These are phyloP conservation scores for Saccharomyces hybrid DNA, from an alignment of 1,139 yeast species.

Conservation along the genomic window DNA sequence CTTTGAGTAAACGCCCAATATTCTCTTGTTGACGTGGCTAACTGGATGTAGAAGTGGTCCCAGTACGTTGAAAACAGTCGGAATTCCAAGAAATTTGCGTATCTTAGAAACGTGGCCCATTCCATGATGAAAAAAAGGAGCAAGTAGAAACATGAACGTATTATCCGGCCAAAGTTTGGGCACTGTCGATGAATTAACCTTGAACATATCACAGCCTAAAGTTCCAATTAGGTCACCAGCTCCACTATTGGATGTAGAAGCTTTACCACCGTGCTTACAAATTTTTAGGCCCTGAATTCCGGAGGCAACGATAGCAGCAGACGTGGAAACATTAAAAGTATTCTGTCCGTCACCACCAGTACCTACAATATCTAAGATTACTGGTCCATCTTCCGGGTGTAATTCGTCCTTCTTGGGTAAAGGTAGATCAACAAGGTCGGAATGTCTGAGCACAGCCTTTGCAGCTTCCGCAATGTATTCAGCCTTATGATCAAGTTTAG, in stretches of 20 bases:
- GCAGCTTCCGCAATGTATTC: constrained; percentile 84
- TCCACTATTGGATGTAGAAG: constrained; percentile 86
- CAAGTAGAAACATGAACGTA: constrained; percentile 70
- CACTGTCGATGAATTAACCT: constrained; percentile 58
- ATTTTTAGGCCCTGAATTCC: constrained; percentile 72
- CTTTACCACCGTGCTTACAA: constrained; percentile 94
- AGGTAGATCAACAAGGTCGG: constrained; percentile 38
- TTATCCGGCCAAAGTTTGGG: constrained; percentile 48
- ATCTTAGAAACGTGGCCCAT: constrained; percentile 79
- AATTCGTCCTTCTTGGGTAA: constrained; percentile 1
- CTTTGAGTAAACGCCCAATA: constrained; percentile 82
- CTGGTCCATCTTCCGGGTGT: constrained; percentile 16
- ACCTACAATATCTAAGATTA: constrained; percentile 84
- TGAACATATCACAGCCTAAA: constrained; percentile 68
- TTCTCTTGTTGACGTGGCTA: constrained; percentile 51
- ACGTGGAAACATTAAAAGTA: constrained; percentile 92
- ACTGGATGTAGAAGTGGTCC: constrained; percentile 94
- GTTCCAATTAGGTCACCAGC: constrained; percentile 78
- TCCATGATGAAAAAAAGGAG: constrained; percentile 93
- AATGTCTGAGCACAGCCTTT: constrained; percentile 53
- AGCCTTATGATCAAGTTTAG: constrained; percentile 75
- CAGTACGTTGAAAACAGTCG: constrained; percentile 85
- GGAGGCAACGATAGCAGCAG: constrained; percentile 88
- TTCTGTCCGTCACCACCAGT: constrained; percentile 98
- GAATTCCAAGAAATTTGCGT: constrained; percentile 71